Conservation (phyloP, 2,329 filamentous ascomycete species). For the Arthroderma sp. region DNA sequence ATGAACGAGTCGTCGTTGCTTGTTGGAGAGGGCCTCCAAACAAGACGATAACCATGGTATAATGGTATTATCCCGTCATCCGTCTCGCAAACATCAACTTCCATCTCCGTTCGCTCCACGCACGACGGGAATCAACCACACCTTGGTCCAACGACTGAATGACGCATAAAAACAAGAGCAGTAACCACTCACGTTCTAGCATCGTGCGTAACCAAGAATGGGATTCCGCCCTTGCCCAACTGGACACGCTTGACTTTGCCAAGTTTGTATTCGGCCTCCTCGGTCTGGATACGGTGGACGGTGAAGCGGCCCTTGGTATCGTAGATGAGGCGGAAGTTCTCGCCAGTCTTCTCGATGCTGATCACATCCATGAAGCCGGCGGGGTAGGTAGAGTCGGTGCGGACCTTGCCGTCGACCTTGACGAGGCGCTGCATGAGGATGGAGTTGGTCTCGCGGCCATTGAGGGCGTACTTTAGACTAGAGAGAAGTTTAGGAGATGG, state of each 20-base stretch:
- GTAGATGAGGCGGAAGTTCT: slow-evolving; percentile 99
- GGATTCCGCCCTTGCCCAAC: slow-evolving; percentile 98
- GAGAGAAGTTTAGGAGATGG: no score
- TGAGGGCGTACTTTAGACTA: slow-evolving; percentile 99
- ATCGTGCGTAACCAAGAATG: slow-evolving; percentile 99
- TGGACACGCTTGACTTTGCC: slow-evolving; percentile 99
- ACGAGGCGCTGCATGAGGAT: slow-evolving; percentile 99
- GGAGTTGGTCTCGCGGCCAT: slow-evolving; percentile 91
- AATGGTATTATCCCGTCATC: neutral
- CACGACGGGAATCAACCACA: slow-evolving; percentile 57
- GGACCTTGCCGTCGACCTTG: slow-evolving; percentile 99
- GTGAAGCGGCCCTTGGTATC: slow-evolving; percentile 99
- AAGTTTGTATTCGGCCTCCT: slow-evolving; percentile 99
- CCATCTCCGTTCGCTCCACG: neutral
- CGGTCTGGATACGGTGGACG: slow-evolving; percentile 95
- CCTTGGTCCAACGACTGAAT: slow-evolving; percentile 99
- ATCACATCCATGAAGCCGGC: slow-evolving; percentile 99
- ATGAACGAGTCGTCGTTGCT: slow-evolving; percentile 5
- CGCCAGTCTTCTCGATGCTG: slow-evolving; percentile 98
- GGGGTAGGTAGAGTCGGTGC: slow-evolving; percentile 96
- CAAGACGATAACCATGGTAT: slow-evolving; percentile 13
- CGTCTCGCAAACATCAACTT: slow-evolving; percentile 1
- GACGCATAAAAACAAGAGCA: slow-evolving; percentile 53
- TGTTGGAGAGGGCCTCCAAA: slow-evolving; percentile 22
- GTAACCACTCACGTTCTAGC: slow-evolving; percentile 93